Evolutionary conservation across 805 yeast genomes (phyloP).

Genomic region (Cyberlindnera japonica): DNA sequence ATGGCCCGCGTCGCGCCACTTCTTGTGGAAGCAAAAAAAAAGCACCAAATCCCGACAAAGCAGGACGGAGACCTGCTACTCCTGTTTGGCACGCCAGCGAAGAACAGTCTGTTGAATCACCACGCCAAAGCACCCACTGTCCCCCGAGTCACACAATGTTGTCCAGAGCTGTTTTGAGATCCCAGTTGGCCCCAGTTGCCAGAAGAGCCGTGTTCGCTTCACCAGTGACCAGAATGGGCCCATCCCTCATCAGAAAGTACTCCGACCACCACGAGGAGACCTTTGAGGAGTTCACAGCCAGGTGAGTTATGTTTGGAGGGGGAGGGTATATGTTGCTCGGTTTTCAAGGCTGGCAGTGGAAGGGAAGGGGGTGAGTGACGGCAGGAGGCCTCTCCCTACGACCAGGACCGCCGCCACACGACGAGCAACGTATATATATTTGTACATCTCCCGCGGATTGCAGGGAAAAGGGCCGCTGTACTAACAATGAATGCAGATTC

Average conservation of each 20-base stretch:
- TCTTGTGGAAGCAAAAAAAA: slow-evolving; percentile 10
- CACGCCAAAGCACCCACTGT: background rate
- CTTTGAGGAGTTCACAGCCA: slow-evolving; percentile 82
- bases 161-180: slow-evolving; percentile 18
- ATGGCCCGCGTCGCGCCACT: slow-evolving; percentile 3
- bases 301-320: slow-evolving; percentile 10
- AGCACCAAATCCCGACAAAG: slow-evolving; percentile 6
- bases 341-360: no score
- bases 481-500: slow-evolving; percentile 44
- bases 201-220: slow-evolving; percentile 15
- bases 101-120: background rate
- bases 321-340: no score
- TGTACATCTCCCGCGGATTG: no score
- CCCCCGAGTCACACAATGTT: slow-evolving; percentile 11
- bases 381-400: no score
- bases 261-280: slow-evolving; percentile 85
- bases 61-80: no score
- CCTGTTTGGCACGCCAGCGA: background rate
- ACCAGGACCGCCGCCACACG: no score
- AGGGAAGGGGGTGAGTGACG: no score
- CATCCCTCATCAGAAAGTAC: slow-evolving; percentile 53
- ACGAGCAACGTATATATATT: no score
- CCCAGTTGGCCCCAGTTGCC: slow-evolving; percentile 20
- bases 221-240: slow-evolving; percentile 12
- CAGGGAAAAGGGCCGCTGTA: slow-evolving; percentile 1